These are phyloP conservation scores for Usnea hakonensis DNA, from an alignment of 495 filamentous ascomycete species.

Conservation along the genomic window DNA sequence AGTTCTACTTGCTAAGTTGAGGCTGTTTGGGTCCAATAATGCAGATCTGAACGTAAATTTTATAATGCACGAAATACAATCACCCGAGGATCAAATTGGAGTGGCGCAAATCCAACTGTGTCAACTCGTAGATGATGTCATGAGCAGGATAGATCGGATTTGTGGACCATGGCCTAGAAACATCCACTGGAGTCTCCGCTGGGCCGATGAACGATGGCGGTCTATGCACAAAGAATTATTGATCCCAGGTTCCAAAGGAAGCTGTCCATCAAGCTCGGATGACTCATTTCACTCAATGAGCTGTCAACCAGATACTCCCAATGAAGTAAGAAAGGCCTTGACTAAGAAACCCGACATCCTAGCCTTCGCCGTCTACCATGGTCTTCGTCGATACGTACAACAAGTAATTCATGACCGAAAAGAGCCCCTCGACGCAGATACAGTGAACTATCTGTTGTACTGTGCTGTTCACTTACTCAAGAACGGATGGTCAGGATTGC, in stretches of 20 bases:
- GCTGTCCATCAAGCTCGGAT: neutral
- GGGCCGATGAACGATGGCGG: neutral
- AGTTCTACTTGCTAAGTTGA: neutral
- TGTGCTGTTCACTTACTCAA: neutral
- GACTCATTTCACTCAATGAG: neutral
- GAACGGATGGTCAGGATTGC: neutral
- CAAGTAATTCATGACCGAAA: neutral
- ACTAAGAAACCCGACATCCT: neutral
- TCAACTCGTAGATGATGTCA: neutral
- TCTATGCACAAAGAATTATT: too few relatives aligned
- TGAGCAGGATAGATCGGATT: neutral
- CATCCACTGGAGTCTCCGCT: neutral
- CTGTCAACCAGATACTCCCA: too few relatives aligned
- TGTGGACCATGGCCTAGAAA: neutral
- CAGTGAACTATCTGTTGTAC: neutral
- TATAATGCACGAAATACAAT: neutral
- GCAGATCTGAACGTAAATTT: neutral
- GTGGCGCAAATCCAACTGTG: neutral
- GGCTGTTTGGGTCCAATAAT: neutral
- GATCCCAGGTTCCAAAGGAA: too few relatives aligned
- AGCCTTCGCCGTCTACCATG: neutral
- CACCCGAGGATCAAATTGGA: neutral
- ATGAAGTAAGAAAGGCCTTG: too few relatives aligned
- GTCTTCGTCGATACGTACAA: neutral
- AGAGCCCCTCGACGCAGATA: neutral